phyloP scores from a whole-genome alignment of 805 yeast genomes.

The Zygosaccharomyces rouxii region DNA sequence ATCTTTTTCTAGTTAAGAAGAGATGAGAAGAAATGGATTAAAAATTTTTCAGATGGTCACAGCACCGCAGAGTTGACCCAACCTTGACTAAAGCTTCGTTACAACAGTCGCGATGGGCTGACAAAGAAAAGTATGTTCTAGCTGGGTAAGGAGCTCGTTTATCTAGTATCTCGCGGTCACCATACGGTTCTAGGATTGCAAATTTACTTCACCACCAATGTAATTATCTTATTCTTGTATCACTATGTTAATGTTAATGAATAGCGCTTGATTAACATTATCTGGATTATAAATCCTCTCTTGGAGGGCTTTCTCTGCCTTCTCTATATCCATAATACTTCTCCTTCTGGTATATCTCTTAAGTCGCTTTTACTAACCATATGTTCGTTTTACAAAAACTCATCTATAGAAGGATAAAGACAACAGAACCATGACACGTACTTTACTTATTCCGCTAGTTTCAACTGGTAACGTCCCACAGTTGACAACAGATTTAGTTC shows the following conservation, averaged over 20 bases:
- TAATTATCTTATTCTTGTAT: too few relatives aligned
- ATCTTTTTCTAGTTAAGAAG: not conserved
- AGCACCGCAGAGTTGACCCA: slow-evolving; percentile 1
- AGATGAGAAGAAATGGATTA: not conserved
- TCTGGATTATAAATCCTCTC: too few relatives aligned
- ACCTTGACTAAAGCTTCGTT: not conserved
- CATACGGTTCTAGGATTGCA: too few relatives aligned
- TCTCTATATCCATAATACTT: too few relatives aligned
- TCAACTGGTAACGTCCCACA: slow-evolving; percentile 92
- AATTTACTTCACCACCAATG: too few relatives aligned
- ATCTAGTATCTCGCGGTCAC: too few relatives aligned
- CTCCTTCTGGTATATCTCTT: too few relatives aligned
- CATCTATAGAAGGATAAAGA: not conserved
- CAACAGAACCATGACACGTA: slow-evolving; percentile 29
- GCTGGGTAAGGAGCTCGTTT: not conserved
- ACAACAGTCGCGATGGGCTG: not conserved
- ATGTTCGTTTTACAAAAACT: too few relatives aligned
- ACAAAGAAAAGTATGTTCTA: not conserved
- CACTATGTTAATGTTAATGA: too few relatives aligned
- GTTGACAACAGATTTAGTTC: slow-evolving; percentile 64
- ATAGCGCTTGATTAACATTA: too few relatives aligned
- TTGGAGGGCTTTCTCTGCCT: too few relatives aligned
- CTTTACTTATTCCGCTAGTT: slow-evolving; percentile 70
- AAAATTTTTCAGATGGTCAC: slow-evolving; percentile 3
- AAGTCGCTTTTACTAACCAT: too few relatives aligned